A percentile compares a stretch with the other conserved stretches of the same genome.
These are phyloP conservation scores for Misopates orontium DNA, from an alignment of 257 asterid genomes.

Conservation along the genomic window DNA sequence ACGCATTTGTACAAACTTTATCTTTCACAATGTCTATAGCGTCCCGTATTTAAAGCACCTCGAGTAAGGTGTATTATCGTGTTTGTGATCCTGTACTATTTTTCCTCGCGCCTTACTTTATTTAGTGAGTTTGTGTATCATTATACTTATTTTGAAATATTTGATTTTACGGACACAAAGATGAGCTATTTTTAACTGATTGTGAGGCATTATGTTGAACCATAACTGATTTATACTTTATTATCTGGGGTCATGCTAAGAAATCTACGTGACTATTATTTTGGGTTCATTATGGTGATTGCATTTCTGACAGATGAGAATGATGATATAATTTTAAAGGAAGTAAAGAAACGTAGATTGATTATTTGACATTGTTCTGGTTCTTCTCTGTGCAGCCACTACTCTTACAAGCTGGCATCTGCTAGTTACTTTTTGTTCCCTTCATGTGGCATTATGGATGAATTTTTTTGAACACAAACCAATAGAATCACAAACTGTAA, in stretches of 20 bases:
- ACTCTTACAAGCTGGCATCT: slow-evolving; percentile 96
- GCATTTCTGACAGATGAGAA: no score
- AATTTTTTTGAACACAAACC: slow-evolving; percentile 85
- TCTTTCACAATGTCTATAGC: no score
- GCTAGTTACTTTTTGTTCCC: slow-evolving; percentile 78
- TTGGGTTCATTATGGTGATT: no score
- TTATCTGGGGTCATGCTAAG: neutral
- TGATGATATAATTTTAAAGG: no score
- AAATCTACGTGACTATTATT: no score
- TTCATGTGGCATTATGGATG: slow-evolving; percentile 73
- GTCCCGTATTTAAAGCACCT: no score
- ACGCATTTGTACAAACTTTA: no score
- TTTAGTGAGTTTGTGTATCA: no score
- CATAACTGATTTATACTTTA: slow-evolving; percentile 5
- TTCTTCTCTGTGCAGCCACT: slow-evolving; percentile 54
- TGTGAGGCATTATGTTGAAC: neutral
- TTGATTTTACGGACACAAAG: slow-evolving; percentile 2
- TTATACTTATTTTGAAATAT: neutral
- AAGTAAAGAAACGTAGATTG: neutral
- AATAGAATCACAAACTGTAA: slow-evolving; percentile 59
- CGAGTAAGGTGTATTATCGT: no score
- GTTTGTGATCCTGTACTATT: no score
- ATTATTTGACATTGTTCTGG: slow-evolving; percentile 7
- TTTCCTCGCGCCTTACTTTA: no score
- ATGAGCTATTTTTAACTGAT: neutral